Evolutionary conservation across 2,329 filamentous ascomycete species (phyloP), one percentile per base, ranked within the genome.

Genomic region (Trichoderma sp.): DNA sequence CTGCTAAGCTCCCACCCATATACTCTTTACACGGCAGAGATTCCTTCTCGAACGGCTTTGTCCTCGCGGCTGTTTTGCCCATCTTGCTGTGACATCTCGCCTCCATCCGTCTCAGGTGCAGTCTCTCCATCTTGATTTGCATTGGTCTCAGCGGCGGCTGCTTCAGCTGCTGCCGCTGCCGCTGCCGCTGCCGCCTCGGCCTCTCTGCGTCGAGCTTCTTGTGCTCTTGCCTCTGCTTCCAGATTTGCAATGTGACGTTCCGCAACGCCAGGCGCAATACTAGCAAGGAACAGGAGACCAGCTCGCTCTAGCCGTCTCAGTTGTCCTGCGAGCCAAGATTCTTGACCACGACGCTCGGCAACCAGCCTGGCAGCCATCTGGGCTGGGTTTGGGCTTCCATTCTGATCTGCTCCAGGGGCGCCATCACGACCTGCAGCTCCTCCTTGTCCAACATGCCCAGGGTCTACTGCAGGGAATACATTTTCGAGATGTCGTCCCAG

Each of bases 181-280:
- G 80, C 81, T 14, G 81, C 81, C 1, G 80, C 81, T 28, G 80
- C 81, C 32, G 81, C 83, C 51, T 82, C 84, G 1, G 81, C 82
- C 72, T 87, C 83, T 74, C 80, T 80, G 30, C 84, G 81, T 73
- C 83, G 80, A 53, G 81, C 78, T 74, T 86, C 74, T 34, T 76
- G 86, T 2, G 79, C 82, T 64, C 84, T 81, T 51, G 84, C 85
- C 70, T 87, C 84, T 4, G 85, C 86, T 75, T 89, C 87, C 3
- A 89, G 78, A 58, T 87, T 84, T 28, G 86, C 87, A 73, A 92
- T 91, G 73, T 92, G 90, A 63, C 89, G 83, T 79, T 92, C 90
- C 1, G 89, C 89, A 28, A 92, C 85, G 11, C 90, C 90, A 1
- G 90, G 90, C 2, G 89, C 88, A 73, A 92, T 86, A 77, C 90